A percentile compares a stretch with the other conserved stretches of the same genome.
Conservation (phyloP, 2,329 filamentous ascomycete genomes). For the Talaromyces islandicus region DNA sequence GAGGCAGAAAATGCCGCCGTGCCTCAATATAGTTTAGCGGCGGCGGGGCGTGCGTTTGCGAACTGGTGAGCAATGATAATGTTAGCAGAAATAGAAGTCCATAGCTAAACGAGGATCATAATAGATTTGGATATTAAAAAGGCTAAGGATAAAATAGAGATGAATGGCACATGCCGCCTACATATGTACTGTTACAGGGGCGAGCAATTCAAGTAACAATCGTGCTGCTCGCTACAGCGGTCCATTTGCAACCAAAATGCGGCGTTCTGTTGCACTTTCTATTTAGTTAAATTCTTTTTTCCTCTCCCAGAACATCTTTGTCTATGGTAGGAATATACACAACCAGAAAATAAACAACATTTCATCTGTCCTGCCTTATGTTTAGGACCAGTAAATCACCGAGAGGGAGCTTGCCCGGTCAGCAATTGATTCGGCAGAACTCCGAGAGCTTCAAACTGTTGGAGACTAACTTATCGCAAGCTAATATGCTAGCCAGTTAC, state of each 20-base stretch:
- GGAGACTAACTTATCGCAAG: no score
- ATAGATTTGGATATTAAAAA: background rate
- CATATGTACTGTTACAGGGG: background rate
- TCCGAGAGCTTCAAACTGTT: no score
- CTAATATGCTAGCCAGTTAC: no score
- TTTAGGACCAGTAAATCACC: no score
- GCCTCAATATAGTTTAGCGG: background rate
- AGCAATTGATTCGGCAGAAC: no score
- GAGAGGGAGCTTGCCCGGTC: no score
- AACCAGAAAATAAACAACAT: background rate
- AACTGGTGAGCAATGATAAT: background rate
- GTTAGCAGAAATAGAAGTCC: no score
- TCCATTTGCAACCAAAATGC: background rate
- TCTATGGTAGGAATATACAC: background rate
- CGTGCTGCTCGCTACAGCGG: background rate
- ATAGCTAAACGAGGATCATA: background rate
- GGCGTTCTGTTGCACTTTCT: no score
- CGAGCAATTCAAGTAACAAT: background rate
- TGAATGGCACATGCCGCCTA: background rate
- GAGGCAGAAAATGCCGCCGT: background rate
- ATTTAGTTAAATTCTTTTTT: no score
- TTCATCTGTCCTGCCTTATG: background rate
- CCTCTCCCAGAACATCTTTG: background rate
- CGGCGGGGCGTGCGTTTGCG: no score
- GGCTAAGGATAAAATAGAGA: background rate